Base-by-base conservation (phyloP, 2,329 filamentous ascomycete genomes). In the Berkeleyomyces basicola region DNA sequence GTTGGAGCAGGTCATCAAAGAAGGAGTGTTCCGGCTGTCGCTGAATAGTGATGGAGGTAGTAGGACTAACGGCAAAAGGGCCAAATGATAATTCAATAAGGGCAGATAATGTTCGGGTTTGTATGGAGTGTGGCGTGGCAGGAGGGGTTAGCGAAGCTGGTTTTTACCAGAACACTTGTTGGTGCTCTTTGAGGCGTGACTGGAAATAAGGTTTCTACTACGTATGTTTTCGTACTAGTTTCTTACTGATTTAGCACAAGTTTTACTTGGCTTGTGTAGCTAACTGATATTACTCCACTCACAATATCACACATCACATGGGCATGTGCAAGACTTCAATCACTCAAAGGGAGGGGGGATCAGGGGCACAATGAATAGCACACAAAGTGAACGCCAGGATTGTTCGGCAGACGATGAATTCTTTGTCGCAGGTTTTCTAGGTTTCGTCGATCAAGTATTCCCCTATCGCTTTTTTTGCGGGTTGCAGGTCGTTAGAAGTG, bases 1-100 rank as follows among this genome's bases (percentile, higher is more conserved):
- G 33, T 55, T 60, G 44, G 47, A 58, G 31, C 55, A 62, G 46
- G 51, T 62, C 44, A 58, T 61, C 49, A 60, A 59, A n/a, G 33
- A 61, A 67, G 60, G 63, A 65, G 37, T 63, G 61, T 61, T 65
- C 63, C 44, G 51, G 31, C 59, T 31, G 63, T 62, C 59, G 81
- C 82, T 55, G 23, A 55, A 14, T 4, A 7, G 33, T 14, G 36
- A 31, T 9, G 3, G 33, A 11, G 11, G 51, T 11, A 55, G 51
- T n/a, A 39, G 39, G 14, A 1, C 51, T 9, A 55, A 55, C 4
- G 51, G 51, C 23, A 23, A 23, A 23, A 23, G 23, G 23, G 23
- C 23, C 23, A 23, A 7, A 36, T 11, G 3, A 36, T 6, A 10
- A 4, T 9, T 16, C 33, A 49, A 49, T 4, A 49, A 23, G n/a